Percentiles rank a stretch among this genome's conserved stretches.
These are phyloP conservation scores for Starmera dryadoides DNA, from an alignment of 805 yeast species.

Conservation along the genomic window DNA sequence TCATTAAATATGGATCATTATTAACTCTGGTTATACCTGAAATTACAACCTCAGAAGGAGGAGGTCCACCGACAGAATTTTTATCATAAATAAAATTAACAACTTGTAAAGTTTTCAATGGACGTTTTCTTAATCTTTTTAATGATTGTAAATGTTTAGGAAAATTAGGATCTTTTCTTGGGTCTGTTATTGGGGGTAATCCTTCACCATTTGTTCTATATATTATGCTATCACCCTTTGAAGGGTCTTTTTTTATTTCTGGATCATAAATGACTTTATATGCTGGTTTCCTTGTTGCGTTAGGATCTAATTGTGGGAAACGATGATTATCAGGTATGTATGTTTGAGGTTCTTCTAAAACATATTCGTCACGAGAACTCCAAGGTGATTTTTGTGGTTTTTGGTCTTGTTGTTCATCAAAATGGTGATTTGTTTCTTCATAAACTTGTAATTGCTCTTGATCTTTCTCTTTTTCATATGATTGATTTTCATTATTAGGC, in stretches of 20 bases:
- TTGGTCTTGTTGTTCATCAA: too few species aligned
- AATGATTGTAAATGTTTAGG: conserved; percentile 15
- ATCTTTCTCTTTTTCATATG: too few species aligned
- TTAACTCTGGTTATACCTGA: conserved; percentile 56
- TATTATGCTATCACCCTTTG: conserved; percentile 28
- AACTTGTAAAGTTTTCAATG: conserved; percentile 34
- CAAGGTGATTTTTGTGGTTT: too few species aligned
- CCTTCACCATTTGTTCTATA: conserved; percentile 28
- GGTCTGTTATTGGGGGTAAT: conserved; percentile 27
- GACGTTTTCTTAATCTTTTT: conserved; percentile 32
- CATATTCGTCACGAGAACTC: too few species aligned
- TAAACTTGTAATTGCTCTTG: too few species aligned
- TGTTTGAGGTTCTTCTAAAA: too few species aligned
- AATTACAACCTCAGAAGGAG: conserved; percentile 60
- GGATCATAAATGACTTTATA: conserved; percentile 47
- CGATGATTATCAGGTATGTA: too few species aligned
- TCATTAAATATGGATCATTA: conserved; percentile 36
- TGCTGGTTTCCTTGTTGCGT: conserved; percentile 13
- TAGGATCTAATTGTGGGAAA: too few species aligned
- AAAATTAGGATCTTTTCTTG: conserved; percentile 24
- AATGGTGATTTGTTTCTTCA: too few species aligned
- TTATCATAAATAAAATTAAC: conserved; percentile 44
- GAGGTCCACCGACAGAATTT: conserved; percentile 69
- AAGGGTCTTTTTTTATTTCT: conserved; percentile 35
- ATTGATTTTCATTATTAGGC: too few species aligned